Percentiles rank a stretch among this genome's conserved stretches.
These are phyloP conservation scores for Ajuga reptans DNA, from an alignment of 305 asterid species.

Conservation along the genomic window DNA sequence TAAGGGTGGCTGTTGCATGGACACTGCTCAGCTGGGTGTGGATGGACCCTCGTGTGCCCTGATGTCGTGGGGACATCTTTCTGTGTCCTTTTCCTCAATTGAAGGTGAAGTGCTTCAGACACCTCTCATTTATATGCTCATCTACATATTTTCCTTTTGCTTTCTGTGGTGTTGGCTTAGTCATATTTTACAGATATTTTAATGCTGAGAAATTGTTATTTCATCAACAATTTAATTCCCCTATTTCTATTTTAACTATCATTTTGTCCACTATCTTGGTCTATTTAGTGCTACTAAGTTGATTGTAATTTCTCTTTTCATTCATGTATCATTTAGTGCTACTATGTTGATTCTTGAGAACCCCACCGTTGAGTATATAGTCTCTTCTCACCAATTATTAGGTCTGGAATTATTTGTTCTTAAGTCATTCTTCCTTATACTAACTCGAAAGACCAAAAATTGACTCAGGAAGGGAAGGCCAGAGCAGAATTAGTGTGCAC, in stretches of 20 bases:
- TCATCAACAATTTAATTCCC: not conserved
- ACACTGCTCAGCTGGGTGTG: not conserved
- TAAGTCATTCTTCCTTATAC: too few species aligned
- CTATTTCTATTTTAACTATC: not conserved
- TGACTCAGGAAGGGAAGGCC: too few species aligned
- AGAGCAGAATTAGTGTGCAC: too few species aligned
- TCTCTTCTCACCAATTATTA: too few species aligned
- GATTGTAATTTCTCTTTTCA: too few species aligned
- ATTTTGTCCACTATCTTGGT: conserved; percentile 4
- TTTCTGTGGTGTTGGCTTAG: not conserved
- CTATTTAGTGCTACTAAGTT: not conserved
- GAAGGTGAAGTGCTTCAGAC: conserved; percentile 19
- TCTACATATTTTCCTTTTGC: not conserved
- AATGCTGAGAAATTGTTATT: not conserved
- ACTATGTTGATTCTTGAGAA: too few species aligned
- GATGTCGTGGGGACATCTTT: conserved; percentile 11
- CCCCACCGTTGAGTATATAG: too few species aligned
- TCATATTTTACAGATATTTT: not conserved
- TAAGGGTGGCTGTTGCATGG: conserved; percentile 15
- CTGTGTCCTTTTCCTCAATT: conserved; percentile 17
- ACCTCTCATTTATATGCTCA: conserved; percentile 3
- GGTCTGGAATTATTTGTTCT: too few species aligned
- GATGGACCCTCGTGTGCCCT: conserved; percentile 7
- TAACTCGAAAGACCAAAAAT: too few species aligned
- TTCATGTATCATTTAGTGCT: not conserved